Conservation (phyloP, 129 eudicot species). For the Tagetes erecta region DNA sequence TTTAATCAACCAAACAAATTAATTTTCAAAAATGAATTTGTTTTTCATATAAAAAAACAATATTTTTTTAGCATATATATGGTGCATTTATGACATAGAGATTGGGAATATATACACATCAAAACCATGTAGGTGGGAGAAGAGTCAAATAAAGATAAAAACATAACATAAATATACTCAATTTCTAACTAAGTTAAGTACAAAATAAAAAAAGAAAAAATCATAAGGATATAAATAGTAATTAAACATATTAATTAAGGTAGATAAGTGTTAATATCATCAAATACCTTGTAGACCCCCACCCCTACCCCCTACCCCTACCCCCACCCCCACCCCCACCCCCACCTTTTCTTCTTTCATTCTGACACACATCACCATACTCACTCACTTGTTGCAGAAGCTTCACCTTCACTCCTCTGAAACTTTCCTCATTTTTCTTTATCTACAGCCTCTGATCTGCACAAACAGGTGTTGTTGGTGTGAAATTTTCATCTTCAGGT, state of each 20-base stretch:
- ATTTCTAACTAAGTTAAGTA: not conserved
- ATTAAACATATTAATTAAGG: conserved; percentile 24
- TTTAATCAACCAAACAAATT: too few relatives aligned
- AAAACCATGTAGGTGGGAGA: too few relatives aligned
- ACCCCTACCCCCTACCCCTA: not conserved
- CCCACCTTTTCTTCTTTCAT: conserved; percentile 3
- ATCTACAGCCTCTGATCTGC: conserved; percentile 12
- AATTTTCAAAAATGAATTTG: too few relatives aligned
- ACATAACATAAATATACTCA: too few relatives aligned
- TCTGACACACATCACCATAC: conserved; percentile 39
- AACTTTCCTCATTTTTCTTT: not conserved
- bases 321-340: conserved; percentile 1
- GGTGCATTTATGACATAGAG: too few relatives aligned
- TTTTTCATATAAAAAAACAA: too few relatives aligned
- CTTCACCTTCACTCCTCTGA: conserved; percentile 34
- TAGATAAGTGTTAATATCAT: conserved; percentile 21
- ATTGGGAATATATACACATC: too few relatives aligned
- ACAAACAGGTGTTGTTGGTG: not conserved
- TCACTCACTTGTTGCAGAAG: conserved; percentile 36
- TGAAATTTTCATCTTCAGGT: not conserved
- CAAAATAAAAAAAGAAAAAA: conserved; percentile 6
- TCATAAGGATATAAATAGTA: not conserved
- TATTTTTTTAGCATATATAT: too few relatives aligned
- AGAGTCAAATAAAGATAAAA: too few relatives aligned
- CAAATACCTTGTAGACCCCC: not conserved